Base-by-base conservation (phyloP, 75 land plant species). In the Chamaecyparis obtusa region DNA sequence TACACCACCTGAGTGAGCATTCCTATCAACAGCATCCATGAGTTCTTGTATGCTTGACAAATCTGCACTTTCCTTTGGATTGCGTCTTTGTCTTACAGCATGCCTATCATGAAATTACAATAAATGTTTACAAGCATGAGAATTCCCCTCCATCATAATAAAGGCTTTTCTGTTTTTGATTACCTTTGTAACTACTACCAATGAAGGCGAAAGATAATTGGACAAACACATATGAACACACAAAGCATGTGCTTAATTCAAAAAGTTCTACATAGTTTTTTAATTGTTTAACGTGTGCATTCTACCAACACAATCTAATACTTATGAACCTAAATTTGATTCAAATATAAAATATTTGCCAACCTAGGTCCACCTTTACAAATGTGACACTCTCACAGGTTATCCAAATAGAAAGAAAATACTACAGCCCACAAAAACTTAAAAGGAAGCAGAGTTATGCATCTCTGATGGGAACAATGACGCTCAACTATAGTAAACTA, bases 21-120 rank as follows among this genome's bases (percentile, higher is more conserved):
- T 93, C 6, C 75, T 44, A 85, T 98, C 96, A 88, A 97, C 91
- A 1, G 93, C 94, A 77, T 77, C 86, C 78, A 94, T 72, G 88
- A 98, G 96, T 74, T 95, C 94, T 85, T 98, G 96, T 87, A 95
- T 87, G 89, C 97, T 94, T 43, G 96, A 91, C 43, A 97, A 89
- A 91, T 95, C 99, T 80, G 96, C 95, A 90, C 92, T 88, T 87
- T 95, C 97, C 84, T 92, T 97, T 43, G 94, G 96, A 84, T 98
- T 97, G 49, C 99, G 91, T 87, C 99, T 94, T 88, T 94, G 94
- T 87, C 93, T 89, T 41, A 98, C 92, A 89, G 93, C 88, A 88
- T 88, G 93, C 90, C 99, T 97, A 78, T 36, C 89, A 76, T 33
- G 16, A 19, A 39, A 37, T 51, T 46, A 4, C 1, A 46, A 44